Conservation (phyloP, 768 basidiomycete genomes). For the Trametes meyenii region DNA sequence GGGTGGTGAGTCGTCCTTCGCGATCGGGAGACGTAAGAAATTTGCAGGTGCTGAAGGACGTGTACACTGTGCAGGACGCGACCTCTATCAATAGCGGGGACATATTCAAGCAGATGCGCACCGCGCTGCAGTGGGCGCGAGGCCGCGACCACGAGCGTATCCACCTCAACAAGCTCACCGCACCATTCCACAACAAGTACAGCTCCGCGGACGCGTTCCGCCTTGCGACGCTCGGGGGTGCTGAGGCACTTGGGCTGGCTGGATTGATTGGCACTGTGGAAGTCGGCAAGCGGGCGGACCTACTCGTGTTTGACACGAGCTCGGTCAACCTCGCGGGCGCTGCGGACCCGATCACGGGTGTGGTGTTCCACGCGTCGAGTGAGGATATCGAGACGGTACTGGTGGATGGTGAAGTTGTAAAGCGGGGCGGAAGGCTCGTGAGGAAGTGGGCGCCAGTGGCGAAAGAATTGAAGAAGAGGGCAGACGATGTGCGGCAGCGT, state of each 20-base stretch:
- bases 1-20: constrained; percentile 24
- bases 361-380: constrained; percentile 34
- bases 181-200: constrained; percentile 29
- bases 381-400: constrained; percentile 37
- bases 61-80: constrained; percentile 21
- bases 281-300: constrained; percentile 36
- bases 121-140: constrained; percentile 34
- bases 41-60: neutral
- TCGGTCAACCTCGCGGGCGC: constrained; percentile 34
- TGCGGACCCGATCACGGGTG: constrained; percentile 31
- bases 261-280: constrained; percentile 34
- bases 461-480: constrained; percentile 27
- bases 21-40: neutral
- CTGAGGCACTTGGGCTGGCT: constrained; percentile 32
- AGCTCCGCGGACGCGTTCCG: constrained; percentile 32
- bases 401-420: constrained; percentile 36
- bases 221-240: constrained; percentile 35
- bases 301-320: constrained; percentile 34
- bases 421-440: constrained; percentile 31
- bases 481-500: constrained; percentile 24
- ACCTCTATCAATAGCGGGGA: constrained; percentile 35
- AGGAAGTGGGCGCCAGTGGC: constrained; percentile 32
- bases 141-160: constrained; percentile 28
- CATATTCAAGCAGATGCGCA: constrained; percentile 36
- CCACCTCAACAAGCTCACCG: constrained; percentile 14